These are phyloP conservation scores for Oldenlandia corymbosa DNA, from an alignment of 257 asterid genomes.

Conservation along the genomic window DNA sequence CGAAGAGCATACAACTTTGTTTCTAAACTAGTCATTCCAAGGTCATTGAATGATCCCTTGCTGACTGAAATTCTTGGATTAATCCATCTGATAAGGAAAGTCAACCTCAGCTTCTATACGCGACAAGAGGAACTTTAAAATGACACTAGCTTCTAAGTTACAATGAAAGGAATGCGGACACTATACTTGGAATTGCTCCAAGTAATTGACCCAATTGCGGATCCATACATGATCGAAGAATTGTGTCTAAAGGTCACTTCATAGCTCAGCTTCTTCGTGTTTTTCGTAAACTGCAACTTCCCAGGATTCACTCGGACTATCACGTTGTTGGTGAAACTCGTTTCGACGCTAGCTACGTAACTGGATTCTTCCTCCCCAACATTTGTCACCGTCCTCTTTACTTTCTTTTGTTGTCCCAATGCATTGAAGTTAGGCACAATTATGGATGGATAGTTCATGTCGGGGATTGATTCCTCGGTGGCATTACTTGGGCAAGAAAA, in stretches of 20 bases:
- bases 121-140: no score
- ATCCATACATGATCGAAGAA: constrained; percentile 59
- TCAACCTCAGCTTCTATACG: no score
- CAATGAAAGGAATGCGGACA: no score
- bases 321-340: constrained; percentile 35
- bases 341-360: constrained; percentile 42
- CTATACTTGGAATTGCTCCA: no score
- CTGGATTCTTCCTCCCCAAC: constrained; percentile 38
- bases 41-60: no score
- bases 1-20: no score
- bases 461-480: constrained; percentile 45
- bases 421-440: constrained; percentile 30
- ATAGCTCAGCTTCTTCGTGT: constrained; percentile 40
- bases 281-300: constrained; percentile 48
- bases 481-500: constrained; percentile 53
- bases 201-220: no score
- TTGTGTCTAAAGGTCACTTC: constrained; percentile 34
- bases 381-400: constrained; percentile 54
- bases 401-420: constrained; percentile 38
- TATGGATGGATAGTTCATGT: constrained; percentile 86
- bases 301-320: constrained; percentile 52
- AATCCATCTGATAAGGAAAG: no score
- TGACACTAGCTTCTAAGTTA: no score
- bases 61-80: no score
- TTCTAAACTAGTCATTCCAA: no score